These are phyloP conservation scores for Gossypium schwendimanii DNA, from an alignment of 441 rosid genomes.

Conservation along the genomic window DNA sequence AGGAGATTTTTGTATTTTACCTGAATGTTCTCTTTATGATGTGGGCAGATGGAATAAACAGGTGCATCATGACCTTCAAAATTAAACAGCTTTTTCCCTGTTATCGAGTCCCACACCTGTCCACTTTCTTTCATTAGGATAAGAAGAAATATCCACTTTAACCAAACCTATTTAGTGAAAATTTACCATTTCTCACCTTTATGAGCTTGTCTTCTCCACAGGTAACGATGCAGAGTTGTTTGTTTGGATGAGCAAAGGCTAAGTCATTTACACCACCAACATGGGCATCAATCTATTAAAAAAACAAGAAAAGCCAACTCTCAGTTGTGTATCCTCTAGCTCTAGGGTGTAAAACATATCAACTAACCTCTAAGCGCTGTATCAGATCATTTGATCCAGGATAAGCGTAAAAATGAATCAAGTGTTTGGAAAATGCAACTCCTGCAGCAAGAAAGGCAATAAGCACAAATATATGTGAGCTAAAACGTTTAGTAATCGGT, in stretches of 20 bases:
- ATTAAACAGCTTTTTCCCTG: conserved; percentile 47
- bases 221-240: conserved; percentile 71
- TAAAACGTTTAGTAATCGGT: not conserved
- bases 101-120: conserved; percentile 75
- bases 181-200: conserved; percentile 43
- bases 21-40: conserved; percentile 80
- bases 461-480: conserved; percentile 16
- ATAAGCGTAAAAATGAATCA: conserved; percentile 61
- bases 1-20: conserved; percentile 24
- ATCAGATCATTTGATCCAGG: conserved; percentile 56
- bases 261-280: conserved; percentile 80
- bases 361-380: conserved; percentile 62
- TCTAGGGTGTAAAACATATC: conserved; percentile 9
- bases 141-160: conserved; percentile 6
- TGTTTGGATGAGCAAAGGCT: conserved; percentile 82
- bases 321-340: conserved; percentile 10
- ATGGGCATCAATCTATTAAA: conserved; percentile 78
- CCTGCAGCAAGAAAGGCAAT: conserved; percentile 43
- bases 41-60: conserved; percentile 79
- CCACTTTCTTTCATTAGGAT: conserved; percentile 26
- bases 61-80: conserved; percentile 86
- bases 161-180: not conserved
- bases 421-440: conserved; percentile 66
- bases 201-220: conserved; percentile 89
- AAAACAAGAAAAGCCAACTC: conserved; percentile 12